Conservation (phyloP, 805 yeast genomes). For the Kregervanrija fluxuum region DNA sequence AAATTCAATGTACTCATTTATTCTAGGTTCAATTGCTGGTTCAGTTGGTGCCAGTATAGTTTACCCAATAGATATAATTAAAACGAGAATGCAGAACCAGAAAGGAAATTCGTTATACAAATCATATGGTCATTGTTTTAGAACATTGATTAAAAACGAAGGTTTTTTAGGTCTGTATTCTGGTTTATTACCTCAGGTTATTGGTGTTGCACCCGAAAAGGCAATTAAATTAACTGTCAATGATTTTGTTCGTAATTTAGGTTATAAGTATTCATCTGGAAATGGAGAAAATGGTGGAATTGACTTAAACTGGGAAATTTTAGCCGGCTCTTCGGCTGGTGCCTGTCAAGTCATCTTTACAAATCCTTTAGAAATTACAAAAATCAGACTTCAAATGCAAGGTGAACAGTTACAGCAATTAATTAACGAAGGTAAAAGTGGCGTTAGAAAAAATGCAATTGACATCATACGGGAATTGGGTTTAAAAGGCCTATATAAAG, state of each 20-base stretch:
- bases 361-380: conserved; percentile 92
- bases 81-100: conserved; percentile 97
- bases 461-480: conserved; percentile 76
- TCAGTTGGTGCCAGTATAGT: conserved; percentile 98
- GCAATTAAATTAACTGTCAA: conserved; percentile 94
- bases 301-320: conserved; percentile 55
- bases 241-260: conserved; percentile 72
- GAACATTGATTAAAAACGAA: conserved; percentile 67
- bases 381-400: conserved; percentile 89
- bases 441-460: conserved; percentile 48
- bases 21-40: conserved; percentile 92
- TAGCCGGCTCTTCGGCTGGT: conserved; percentile 93
- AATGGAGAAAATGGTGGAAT: conserved; percentile 36
- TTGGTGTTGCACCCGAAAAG: conserved; percentile 98
- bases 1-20: conserved; percentile 80
- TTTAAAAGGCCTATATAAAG: conserved; percentile 78
- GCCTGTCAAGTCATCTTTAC: conserved; percentile 95
- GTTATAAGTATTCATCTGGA: conserved; percentile 38
- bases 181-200: conserved; percentile 87
- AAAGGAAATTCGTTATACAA: conserved; percentile 61
- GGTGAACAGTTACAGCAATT: conserved; percentile 53
- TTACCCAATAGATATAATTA: conserved; percentile 92
- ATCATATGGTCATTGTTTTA: conserved; percentile 81
- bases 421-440: conserved; percentile 21
- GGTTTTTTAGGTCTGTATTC: conserved; percentile 84